Evolutionary conservation across 306 rosid species (phyloP).

Genomic region (Rosa lucieae): DNA sequence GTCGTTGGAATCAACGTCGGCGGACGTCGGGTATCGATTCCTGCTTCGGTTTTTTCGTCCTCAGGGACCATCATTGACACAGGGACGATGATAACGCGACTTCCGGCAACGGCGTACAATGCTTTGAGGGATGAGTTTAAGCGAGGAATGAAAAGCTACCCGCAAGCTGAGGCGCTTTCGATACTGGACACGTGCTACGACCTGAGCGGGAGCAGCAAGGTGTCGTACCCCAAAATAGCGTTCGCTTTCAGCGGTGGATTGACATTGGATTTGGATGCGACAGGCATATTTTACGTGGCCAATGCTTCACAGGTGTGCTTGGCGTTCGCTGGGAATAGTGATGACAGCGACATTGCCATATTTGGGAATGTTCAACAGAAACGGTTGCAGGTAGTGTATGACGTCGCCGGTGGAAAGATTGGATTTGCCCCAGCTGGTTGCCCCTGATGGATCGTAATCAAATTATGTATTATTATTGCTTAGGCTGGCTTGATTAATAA

Average conservation of each 20-base stretch:
- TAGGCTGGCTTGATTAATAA: not conserved
- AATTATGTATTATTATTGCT: not conserved
- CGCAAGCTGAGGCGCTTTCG: not conserved
- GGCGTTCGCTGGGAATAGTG: conserved; percentile 55
- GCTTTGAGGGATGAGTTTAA: conserved; percentile 16
- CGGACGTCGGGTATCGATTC: conserved; percentile 32
- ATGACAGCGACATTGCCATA: conserved; percentile 39
- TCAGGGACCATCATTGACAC: conserved; percentile 32
- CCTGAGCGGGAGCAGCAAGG: not conserved
- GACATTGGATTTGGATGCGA: conserved; percentile 4
- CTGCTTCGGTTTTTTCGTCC: conserved; percentile 21
- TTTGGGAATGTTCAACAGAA: conserved; percentile 78
- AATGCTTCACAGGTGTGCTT: conserved; percentile 46
- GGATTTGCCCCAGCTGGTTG: conserved; percentile 62
- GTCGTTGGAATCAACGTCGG: conserved; percentile 41
- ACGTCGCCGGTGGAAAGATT: conserved; percentile 49
- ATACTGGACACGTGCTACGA: conserved; percentile 33
- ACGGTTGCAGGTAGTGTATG: conserved; percentile 61
- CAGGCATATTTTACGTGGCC: not conserved
- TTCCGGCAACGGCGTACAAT: conserved; percentile 25
- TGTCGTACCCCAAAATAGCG: conserved; percentile 14
- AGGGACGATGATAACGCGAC: conserved; percentile 23
- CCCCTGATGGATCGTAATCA: not conserved
- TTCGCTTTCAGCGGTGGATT: conserved; percentile 18
- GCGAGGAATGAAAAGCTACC: conserved; percentile 18